These are phyloP conservation scores for Saitozyma sp. DNA, from an alignment of 768 basidiomycete genomes.

Conservation along the genomic window DNA sequence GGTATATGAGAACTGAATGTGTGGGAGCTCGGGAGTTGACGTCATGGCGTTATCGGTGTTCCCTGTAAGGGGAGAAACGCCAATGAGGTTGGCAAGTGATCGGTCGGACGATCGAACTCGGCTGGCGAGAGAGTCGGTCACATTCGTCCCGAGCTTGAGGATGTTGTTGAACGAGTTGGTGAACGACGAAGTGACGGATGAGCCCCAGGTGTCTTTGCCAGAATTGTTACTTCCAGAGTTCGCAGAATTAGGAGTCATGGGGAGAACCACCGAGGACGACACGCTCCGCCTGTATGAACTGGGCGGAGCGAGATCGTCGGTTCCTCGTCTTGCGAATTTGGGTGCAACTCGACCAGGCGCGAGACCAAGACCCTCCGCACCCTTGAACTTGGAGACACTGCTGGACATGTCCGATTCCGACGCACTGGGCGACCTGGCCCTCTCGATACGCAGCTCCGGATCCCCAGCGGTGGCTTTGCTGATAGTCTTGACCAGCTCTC, in stretches of 20 bases:
- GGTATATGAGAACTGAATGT: constrained; percentile 80
- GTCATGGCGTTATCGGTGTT: constrained; percentile 26
- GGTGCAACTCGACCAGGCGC: too few relatives aligned
- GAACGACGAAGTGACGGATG: constrained; percentile 36
- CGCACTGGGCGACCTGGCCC: too few relatives aligned
- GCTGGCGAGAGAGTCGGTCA: constrained; percentile 31
- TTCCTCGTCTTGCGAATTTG: not conserved
- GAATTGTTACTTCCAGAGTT: not conserved
- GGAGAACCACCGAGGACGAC: constrained; percentile 4
- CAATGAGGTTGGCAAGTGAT: constrained; percentile 35
- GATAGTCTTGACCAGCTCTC: constrained; percentile 37
- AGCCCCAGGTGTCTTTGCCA: constrained; percentile 31
- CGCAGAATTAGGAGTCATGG: not conserved
- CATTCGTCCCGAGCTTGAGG: constrained; percentile 29
- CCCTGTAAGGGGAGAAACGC: constrained; percentile 6
- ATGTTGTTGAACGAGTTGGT: constrained; percentile 43
- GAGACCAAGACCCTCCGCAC: too few relatives aligned
- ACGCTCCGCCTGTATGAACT: constrained; percentile 24
- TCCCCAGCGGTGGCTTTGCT: constrained; percentile 34
- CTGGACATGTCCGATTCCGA: too few relatives aligned
- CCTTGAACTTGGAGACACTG: too few relatives aligned
- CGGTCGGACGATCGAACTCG: constrained; percentile 26
- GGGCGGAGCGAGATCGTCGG: constrained; percentile 15
- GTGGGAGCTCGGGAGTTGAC: constrained; percentile 68
- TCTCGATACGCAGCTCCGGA: not conserved